A percentile compares a stretch with the other conserved stretches of the same genome.
phyloP scores from a whole-genome alignment of 2,329 filamentous ascomycete species.

The Zasmidium citrigriseum region DNA sequence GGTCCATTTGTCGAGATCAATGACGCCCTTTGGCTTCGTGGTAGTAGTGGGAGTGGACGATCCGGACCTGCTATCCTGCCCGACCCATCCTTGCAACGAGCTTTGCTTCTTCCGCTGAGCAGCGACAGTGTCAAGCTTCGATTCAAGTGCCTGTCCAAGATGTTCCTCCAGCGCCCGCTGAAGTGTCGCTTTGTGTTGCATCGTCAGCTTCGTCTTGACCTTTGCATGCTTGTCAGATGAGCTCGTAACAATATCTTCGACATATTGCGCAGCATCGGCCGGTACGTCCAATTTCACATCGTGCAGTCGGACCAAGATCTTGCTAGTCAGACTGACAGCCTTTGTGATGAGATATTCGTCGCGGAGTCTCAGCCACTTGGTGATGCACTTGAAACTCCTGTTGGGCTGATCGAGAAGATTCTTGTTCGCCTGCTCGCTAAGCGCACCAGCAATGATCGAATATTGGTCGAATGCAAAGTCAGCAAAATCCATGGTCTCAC shows the following conservation, averaged over 20 bases:
- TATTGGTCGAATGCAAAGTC: slow-evolving; percentile 84
- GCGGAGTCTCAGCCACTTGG: slow-evolving; percentile 83
- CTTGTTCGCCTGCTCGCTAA: slow-evolving; percentile 47
- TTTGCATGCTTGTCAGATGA: slow-evolving; percentile 11
- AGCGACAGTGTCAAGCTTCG: slow-evolving; percentile 23
- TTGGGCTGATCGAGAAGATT: slow-evolving; percentile 66
- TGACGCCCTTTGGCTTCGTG: slow-evolving; percentile 26
- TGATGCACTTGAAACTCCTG: slow-evolving; percentile 64
- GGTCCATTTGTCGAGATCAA: slow-evolving; percentile 31
- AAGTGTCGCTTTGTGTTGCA: slow-evolving; percentile 79
- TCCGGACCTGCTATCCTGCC: slow-evolving; percentile 19
- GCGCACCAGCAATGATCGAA: slow-evolving; percentile 74
- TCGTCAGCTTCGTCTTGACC: slow-evolving; percentile 37
- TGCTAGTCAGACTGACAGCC: slow-evolving; percentile 78
- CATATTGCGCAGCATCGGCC: slow-evolving; percentile 60
- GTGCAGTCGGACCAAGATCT: slow-evolving; percentile 78
- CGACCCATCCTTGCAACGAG: slow-evolving; percentile 43
- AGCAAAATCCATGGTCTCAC: slow-evolving; percentile 92
- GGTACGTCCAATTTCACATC: slow-evolving; percentile 71
- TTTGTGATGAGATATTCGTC: slow-evolving; percentile 83
- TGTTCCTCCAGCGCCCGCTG: slow-evolving; percentile 57
- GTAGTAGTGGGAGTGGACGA: slow-evolving; percentile 25
- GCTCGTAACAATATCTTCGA: slow-evolving; percentile 64
- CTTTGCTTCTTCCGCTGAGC: slow-evolving; percentile 38
- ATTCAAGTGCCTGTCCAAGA: slow-evolving; percentile 35